These are phyloP conservation scores for Syzygium syzygioides DNA, from an alignment of 441 rosid species.

Conservation along the genomic window DNA sequence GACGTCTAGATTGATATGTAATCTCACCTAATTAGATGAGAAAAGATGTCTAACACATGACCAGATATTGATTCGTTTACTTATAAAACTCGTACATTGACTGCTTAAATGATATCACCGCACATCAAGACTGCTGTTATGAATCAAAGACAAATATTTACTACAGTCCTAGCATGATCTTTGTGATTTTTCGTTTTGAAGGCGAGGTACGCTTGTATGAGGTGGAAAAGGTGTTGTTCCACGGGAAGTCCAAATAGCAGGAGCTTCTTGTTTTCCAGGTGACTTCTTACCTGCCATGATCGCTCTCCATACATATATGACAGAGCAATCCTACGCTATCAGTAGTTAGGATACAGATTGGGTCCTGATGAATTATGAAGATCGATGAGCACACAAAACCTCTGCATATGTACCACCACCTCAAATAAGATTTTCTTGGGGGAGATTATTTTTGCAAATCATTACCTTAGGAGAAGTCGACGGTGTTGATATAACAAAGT, in stretches of 20 bases:
- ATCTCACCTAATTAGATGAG: not conserved
- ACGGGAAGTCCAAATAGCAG: not conserved
- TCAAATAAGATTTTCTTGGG: not conserved
- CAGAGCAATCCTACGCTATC: not conserved
- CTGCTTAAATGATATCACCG: not conserved
- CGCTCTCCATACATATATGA: not conserved
- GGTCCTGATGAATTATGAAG: not conserved
- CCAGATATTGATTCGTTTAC: not conserved
- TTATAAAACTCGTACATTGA: not conserved
- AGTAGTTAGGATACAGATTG: not conserved
- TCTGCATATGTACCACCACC: not conserved
- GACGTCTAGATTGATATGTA: not conserved
- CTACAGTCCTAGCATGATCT: accelerated
- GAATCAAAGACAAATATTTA: not conserved
- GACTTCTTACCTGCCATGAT: not conserved
- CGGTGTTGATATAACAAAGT: not conserved
- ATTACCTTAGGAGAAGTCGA: not conserved
- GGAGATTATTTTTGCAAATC: not conserved
- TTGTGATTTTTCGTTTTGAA: not conserved
- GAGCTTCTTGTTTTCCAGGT: not conserved
- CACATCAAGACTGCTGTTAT: not conserved
- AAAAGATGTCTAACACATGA: not conserved
- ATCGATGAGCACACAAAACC: not conserved
- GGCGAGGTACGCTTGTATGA: not conserved
- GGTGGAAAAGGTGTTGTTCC: not conserved